phyloP scores from a whole-genome alignment of 768 basidiomycete genomes.

The Collybia nuda region DNA sequence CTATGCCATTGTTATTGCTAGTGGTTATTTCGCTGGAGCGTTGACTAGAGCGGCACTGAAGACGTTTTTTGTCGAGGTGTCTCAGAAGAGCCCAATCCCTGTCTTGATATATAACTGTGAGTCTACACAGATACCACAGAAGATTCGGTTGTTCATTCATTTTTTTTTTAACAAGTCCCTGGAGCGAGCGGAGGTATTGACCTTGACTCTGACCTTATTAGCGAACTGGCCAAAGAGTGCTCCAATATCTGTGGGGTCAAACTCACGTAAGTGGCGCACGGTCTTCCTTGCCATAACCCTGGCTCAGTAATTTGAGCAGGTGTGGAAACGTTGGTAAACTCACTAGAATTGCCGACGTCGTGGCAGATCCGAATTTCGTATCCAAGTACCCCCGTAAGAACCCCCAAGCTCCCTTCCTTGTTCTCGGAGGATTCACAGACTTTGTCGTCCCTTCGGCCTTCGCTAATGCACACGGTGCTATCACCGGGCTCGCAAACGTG shows the following conservation, averaged over 20 bases:
- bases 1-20: slow-evolving; percentile 80
- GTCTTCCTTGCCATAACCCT: not conserved
- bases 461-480: slow-evolving; percentile 82
- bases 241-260: slow-evolving; percentile 87
- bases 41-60: slow-evolving; percentile 73
- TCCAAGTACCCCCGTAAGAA: slow-evolving; percentile 67
- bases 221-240: slow-evolving; percentile 72
- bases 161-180: slow-evolving; percentile 75
- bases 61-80: slow-evolving; percentile 74
- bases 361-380: slow-evolving; percentile 57
- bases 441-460: slow-evolving; percentile 74
- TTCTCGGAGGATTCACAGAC: slow-evolving; percentile 85
- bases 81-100: slow-evolving; percentile 80
- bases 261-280: slow-evolving; percentile 63
- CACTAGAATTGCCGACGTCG: slow-evolving; percentile 74
- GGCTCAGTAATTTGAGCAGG: slow-evolving; percentile 32
- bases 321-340: slow-evolving; percentile 93
- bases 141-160: slow-evolving; percentile 8
- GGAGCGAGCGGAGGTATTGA: slow-evolving; percentile 89
- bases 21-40: slow-evolving; percentile 85
- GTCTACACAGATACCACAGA: slow-evolving; percentile 21
- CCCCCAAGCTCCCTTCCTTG: slow-evolving; percentile 69
- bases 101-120: slow-evolving; percentile 88
- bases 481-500: slow-evolving; percentile 86
- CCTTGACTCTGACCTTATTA: slow-evolving; percentile 85